Conservation (phyloP, 1,284 basidiomycete species). For the Somion occarium region DNA sequence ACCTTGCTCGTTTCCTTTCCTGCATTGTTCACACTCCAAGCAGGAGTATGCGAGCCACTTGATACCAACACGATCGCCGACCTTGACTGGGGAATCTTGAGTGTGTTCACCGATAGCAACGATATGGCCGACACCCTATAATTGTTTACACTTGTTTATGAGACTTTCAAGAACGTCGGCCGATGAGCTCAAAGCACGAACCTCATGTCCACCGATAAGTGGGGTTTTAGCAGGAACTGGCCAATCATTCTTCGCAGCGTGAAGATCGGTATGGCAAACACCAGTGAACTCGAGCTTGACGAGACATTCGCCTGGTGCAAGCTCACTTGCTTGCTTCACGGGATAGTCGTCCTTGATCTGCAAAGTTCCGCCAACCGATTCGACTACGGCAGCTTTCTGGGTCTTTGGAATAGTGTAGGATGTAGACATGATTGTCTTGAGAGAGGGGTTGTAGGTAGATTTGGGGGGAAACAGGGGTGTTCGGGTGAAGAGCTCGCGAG, state of each 20-base stretch:
- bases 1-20: conserved; percentile 70
- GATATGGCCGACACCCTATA: conserved; percentile 60
- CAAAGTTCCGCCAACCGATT: conserved; percentile 37
- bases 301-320: conserved; percentile 78
- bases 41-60: conserved; percentile 62
- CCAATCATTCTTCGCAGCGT: conserved; percentile 72
- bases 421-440: neutral
- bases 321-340: conserved; percentile 60
- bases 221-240: conserved; percentile 63
- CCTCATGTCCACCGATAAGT: conserved; percentile 82
- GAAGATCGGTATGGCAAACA: conserved; percentile 77
- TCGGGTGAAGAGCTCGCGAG: neutral
- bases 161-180: neutral
- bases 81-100: conserved; percentile 50
- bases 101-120: conserved; percentile 77
- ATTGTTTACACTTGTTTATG: neutral
- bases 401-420: conserved; percentile 46
- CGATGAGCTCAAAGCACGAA: conserved; percentile 6
- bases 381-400: conserved; percentile 61
- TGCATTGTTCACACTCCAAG: conserved; percentile 72
- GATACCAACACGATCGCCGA: conserved; percentile 84
- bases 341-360: conserved; percentile 46
- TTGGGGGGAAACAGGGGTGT: neutral
- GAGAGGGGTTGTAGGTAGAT: neutral
- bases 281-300: conserved; percentile 76